Conservation (phyloP, 2,329 filamentous ascomycete genomes). For the Reticulascus tulasneorum region DNA sequence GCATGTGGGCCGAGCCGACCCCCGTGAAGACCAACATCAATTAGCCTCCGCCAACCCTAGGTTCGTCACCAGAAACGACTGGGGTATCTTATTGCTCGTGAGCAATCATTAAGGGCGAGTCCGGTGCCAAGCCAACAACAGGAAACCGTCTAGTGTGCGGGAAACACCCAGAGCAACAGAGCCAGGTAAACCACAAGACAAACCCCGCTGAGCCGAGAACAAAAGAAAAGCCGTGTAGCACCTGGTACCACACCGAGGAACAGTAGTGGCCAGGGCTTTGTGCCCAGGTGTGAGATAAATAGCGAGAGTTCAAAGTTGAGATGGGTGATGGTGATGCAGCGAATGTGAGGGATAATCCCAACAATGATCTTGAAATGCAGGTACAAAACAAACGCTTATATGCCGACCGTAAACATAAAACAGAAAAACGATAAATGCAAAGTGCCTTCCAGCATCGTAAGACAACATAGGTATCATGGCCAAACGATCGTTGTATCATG, state of each 20-base stretch:
- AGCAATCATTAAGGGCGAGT: conserved; percentile 9
- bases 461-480: conserved; percentile 11
- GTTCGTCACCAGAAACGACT: conserved; percentile 5
- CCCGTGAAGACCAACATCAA: too few relatives aligned
- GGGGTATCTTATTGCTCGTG: conserved; percentile 13
- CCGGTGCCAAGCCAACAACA: conserved; percentile 6
- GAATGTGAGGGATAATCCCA: too few relatives aligned
- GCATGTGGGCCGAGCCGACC: too few relatives aligned
- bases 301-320: too few relatives aligned
- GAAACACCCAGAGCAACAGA: conserved; percentile 1
- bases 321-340: too few relatives aligned
- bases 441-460: background rate
- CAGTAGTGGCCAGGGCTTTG: too few relatives aligned
- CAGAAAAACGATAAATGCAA: conserved; percentile 5
- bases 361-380: too few relatives aligned
- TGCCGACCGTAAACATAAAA: too few relatives aligned
- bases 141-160: conserved; percentile 4
- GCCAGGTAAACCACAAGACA: background rate
- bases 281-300: too few relatives aligned
- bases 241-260: too few relatives aligned
- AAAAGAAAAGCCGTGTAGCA: conserved; percentile 11
- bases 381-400: too few relatives aligned
- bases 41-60: conserved; percentile 5
- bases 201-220: background rate
- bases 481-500: conserved; percentile 7